Conservation (phyloP, 2,329 filamentous ascomycete genomes). For the Aotearoamyces nothofagi region DNA sequence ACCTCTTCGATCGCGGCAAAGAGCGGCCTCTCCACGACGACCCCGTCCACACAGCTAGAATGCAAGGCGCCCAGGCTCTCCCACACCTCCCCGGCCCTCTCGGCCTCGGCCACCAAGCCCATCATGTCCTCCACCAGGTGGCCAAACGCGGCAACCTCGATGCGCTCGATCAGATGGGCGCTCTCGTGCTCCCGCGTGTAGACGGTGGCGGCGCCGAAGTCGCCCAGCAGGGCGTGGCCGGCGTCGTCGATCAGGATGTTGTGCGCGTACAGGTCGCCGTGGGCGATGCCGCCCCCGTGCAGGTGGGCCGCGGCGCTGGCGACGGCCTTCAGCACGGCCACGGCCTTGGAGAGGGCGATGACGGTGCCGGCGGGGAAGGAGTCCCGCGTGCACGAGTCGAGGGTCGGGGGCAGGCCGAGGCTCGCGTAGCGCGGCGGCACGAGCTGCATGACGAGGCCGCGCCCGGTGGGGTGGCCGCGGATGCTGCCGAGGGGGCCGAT, state of each 20-base stretch:
- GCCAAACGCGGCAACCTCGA: conserved; percentile 32
- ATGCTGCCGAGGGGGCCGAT: conserved; percentile 29
- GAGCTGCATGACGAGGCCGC: conserved; percentile 30
- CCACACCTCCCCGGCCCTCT: too few relatives aligned
- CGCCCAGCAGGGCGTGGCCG: conserved; percentile 29
- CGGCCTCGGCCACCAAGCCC: too few relatives aligned
- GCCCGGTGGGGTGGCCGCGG: conserved; percentile 23
- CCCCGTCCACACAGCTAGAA: too few relatives aligned
- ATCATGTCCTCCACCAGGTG: conserved; percentile 30
- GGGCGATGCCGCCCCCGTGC: conserved; percentile 26
- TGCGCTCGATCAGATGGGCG: conserved; percentile 21
- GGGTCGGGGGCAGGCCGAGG: conserved; percentile 27
- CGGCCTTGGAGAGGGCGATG: conserved; percentile 17
- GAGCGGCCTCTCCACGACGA: too few relatives aligned
- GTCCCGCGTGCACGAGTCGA: conserved; percentile 30
- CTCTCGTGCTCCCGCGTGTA: conserved; percentile 19
- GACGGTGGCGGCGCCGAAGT: conserved; percentile 31
- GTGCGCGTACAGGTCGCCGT: conserved; percentile 32
- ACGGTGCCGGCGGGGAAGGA: conserved; percentile 20
- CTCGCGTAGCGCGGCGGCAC: conserved; percentile 26
- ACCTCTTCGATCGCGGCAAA: too few relatives aligned
- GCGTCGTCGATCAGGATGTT: conserved; percentile 27
- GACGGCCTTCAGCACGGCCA: conserved; percentile 24
- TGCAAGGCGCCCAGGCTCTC: too few relatives aligned
- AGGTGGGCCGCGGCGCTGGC: conserved; percentile 28